Evolutionary conservation across 2,329 filamentous ascomycete species (phyloP), one percentile per base, ranked within the genome.

Genomic region (Pseudogymnoascus sp.): DNA sequence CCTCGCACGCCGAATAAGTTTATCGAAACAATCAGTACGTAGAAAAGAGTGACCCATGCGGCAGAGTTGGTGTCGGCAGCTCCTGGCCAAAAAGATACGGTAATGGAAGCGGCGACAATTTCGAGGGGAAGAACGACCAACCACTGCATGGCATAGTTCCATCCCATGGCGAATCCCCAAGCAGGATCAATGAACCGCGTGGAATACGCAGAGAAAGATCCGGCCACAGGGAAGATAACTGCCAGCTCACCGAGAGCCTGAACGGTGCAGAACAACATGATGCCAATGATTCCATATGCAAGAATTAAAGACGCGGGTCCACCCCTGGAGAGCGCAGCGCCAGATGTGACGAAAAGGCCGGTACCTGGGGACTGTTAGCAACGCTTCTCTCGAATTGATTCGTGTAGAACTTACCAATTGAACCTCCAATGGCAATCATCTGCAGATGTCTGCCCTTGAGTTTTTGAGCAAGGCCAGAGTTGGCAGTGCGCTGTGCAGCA

Each of bases 141-240:
- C 90, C 91, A 96, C 74, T 94, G 88, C 64, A 96, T 71, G 2
- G 89, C 89, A 72, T 96, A 95, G 68, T 95, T 95, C 90, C 90
- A 95, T 10, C 90, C 91, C 85, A 94, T 92, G 48, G 91, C 89
- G 69, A 95, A 95, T 0, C 91, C 92, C 90, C 90, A 96, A 0
- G 92, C 92, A 0, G 92, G 92, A 68, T 97, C 92, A n/a, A 96
- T 76, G 68, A 96, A 96, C 13, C 92, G 84, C 19, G 91, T 96
- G 10, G 91, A 92, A 75, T 92, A 96, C 6, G 90, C 86, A 2
- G 90, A 89, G 70, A 96, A 97, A 3, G 90, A 95, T 61, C 92
- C 92, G n/a, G 92, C 89, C n/a, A 96, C 87, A 1, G 92, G 92
- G 67, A 94, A 96, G 7, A 91, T 77, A 23, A 96, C 91, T 15